phyloP scores from a whole-genome alignment of 139 green algal genomes.

The Edaphochlamys debaryana region DNA sequence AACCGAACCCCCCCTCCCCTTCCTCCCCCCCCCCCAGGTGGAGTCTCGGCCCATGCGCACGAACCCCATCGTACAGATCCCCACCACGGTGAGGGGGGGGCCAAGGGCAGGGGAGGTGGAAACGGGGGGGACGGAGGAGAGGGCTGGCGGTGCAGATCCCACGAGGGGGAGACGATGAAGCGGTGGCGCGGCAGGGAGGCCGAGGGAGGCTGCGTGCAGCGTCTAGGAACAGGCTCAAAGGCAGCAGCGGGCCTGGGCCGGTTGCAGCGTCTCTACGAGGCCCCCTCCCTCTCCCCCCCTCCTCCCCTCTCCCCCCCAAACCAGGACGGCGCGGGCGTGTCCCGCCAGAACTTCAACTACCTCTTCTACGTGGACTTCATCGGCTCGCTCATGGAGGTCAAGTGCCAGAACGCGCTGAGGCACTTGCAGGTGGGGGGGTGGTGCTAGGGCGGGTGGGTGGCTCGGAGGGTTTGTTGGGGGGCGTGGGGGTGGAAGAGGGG shows the following conservation, averaged over 20 bases:
- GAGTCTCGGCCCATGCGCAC: slow-evolving; percentile 90
- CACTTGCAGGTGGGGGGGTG: slow-evolving; percentile 76
- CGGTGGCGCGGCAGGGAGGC: too few relatives aligned
- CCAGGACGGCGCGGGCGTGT: slow-evolving; percentile 6
- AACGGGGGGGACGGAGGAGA: too few relatives aligned
- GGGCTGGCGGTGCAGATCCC: too few relatives aligned
- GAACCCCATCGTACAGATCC: slow-evolving; percentile 69
- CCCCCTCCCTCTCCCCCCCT: too few relatives aligned
- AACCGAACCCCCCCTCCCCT: background rate
- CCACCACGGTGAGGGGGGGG: background rate
- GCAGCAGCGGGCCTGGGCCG: too few relatives aligned
- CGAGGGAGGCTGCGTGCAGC: too few relatives aligned
- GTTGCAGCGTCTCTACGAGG: too few relatives aligned
- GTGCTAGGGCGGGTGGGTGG: background rate
- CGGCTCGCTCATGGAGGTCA: slow-evolving; percentile 81
- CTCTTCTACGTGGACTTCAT: slow-evolving; percentile 98
- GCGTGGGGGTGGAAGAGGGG: background rate
- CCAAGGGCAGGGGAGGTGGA: too few relatives aligned
- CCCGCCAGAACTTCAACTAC: slow-evolving; percentile 90
- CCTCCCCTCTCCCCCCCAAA: background rate
- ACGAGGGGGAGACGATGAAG: too few relatives aligned
- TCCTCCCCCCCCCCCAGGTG: slow-evolving; percentile 74
- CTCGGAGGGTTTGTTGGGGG: background rate
- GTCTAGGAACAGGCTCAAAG: too few relatives aligned
- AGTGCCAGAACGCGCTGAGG: slow-evolving; percentile 91